Evolutionary conservation across 495 filamentous ascomycete species (phyloP), one percentile per base, ranked within the genome.

Genomic region (Trypethelium eluteriae): DNA sequence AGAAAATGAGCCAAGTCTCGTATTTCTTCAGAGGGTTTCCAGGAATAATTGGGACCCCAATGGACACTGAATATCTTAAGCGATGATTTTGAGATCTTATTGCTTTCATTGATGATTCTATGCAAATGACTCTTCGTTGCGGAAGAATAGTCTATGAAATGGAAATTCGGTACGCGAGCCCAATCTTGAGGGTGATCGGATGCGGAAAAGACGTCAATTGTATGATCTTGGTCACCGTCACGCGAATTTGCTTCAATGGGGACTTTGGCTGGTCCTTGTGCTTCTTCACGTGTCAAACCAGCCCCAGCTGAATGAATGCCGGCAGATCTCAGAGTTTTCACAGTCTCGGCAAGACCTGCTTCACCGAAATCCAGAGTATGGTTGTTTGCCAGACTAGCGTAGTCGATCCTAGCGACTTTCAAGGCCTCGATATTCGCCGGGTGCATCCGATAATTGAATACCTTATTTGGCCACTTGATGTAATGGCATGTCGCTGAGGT

Each of bases 361-460:
- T 63, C 66, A 1, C 72, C 70, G 64, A 78, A 78, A 65, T 80
- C 79, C 16, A 79, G 72, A 12, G 71, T 74, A 47, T 80, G 78
- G 62, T 79, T 79, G 67, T 80, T 80, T 2, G 78, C 77, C 12
- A 80, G 67, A 47, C 72, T 72, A 2, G 70, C 76, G 62, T 78
- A 78, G 66, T 78, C 69, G 57, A 79, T 67, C 0, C 62, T 9
- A 1, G 73, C 79, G 35, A 73, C 73, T 38, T 70, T 67, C 2
- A 79, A 61, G 4, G 75, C 73, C 2, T 39, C 64, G 0, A 79
- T 67, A 62, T 81, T 79, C 11, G 71, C 72, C 2, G 79, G 79
- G 61, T 80, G 76, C 73, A 76, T 79, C 61, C 79, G 73, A 65
- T 79, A 81, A 62, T 80, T 79, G 71, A 78, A 80, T 6, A 57